Base-by-base conservation (phyloP, 1,139 yeast species). In the Yamadazyma oceani region DNA sequence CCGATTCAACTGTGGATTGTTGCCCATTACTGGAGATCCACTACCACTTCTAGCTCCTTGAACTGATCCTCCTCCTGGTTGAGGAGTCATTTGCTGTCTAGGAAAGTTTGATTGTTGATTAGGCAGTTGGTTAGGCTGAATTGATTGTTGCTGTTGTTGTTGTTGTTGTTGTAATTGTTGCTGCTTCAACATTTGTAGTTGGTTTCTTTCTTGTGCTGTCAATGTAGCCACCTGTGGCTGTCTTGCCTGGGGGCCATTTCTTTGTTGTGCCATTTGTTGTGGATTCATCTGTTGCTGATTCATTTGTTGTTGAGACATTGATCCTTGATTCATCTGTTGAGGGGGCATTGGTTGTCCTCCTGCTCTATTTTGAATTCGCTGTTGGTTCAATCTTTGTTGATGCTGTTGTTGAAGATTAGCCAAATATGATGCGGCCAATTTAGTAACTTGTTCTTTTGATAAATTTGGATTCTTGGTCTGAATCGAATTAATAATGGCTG, bases 391-490 rank as follows among this genome's bases (percentile, higher is more conserved):
- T 35, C 61, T 50, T 34, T 58, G 58, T 37, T 66, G 73, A 40
- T 72, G 78, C 41, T 76, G 80, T 38, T 71, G 75, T 48, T 76
- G 82, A 21, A 76, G 58, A 43, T 70, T 76, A 3, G 85, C 85
- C 42, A 84, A 63, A 51, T 82, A 83, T 23, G 82, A 78, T 6
- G 85, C 86, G 0, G 90, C 90, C 43, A 82, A 64, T 48, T 80
- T 78, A 0, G 87, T 80, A 2, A 83, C 89, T 49, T 84, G 88
- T 40, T 81, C 86, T 44, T 82, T 80, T 2, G 83, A 69, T 53
- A 82, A 64, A 21, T 73, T 74, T 1, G 94, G 94, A 52, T 85
- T 78, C 52, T 82, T 84, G 14, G 75, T 68, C 49, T 82, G 85
- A 39, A 84, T 81, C 37, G 84, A 82, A 44, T 75, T 79, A 41